A percentile compares a stretch with the other conserved stretches of the same genome.
phyloP scores from a whole-genome alignment of 768 basidiomycete species.

The Phlebiopsis flavidoalba region DNA sequence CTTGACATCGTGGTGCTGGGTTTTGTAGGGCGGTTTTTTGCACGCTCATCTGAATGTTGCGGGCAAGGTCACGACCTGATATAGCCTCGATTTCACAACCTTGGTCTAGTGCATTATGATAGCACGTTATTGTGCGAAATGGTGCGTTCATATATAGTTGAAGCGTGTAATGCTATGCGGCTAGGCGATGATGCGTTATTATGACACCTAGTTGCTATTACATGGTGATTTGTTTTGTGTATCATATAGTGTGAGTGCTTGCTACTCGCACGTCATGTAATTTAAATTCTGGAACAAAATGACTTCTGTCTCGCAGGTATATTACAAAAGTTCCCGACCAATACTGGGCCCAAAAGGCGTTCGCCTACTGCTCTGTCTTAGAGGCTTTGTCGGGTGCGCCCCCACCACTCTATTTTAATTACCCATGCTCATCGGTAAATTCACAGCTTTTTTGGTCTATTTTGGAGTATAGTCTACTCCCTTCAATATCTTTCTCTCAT shows the following conservation, averaged over 20 bases:
- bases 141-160: no score
- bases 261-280: not conserved
- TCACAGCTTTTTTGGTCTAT: slow-evolving; percentile 65
- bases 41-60: no score
- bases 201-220: slow-evolving; percentile 37
- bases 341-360: slow-evolving; percentile 67
- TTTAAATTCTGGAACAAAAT: not conserved
- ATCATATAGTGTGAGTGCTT: slow-evolving; percentile 38
- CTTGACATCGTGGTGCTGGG: no score
- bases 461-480: slow-evolving; percentile 66
- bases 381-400: slow-evolving; percentile 62
- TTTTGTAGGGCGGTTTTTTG: no score
- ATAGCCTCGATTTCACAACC: no score
- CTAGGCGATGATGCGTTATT: not conserved
- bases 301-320: slow-evolving; percentile 22
- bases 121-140: slow-evolving; percentile 58
- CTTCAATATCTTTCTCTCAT: slow-evolving; percentile 72
- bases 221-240: slow-evolving; percentile 47
- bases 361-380: slow-evolving; percentile 45
- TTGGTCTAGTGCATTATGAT: no score
- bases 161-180: not conserved
- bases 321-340: slow-evolving; percentile 43
- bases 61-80: no score
- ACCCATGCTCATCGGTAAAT: not conserved
- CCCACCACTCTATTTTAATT: slow-evolving; percentile 2